Conservation (phyloP, 768 basidiomycete species). For the Lepiota brunneoincarnata region DNA sequence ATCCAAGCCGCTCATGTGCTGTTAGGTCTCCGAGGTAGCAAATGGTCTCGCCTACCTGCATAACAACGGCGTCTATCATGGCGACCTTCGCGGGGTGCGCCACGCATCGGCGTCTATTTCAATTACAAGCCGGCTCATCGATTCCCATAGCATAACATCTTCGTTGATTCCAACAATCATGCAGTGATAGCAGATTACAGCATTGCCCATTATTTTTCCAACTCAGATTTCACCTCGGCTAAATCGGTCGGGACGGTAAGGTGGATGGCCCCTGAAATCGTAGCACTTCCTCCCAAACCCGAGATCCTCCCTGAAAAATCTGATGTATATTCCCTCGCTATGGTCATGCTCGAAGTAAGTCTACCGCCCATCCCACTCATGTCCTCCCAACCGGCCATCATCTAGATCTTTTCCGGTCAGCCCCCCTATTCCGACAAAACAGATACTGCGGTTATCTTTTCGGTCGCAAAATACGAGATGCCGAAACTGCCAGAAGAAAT, state of each 20-base stretch:
- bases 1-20: not conserved
- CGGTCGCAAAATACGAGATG: not conserved
- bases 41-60: slow-evolving; percentile 24
- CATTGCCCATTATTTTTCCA: slow-evolving; percentile 21
- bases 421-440: not conserved
- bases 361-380: not conserved
- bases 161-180: slow-evolving; percentile 20
- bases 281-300: slow-evolving; percentile 18
- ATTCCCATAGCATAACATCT: slow-evolving; percentile 23
- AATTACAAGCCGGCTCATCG: not conserved
- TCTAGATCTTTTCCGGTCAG: not conserved
- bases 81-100: slow-evolving; percentile 24
- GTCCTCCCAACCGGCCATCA: no score
- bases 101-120: not conserved
- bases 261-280: slow-evolving; percentile 32
- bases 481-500: slow-evolving; percentile 1
- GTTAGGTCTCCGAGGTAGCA: slow-evolving; percentile 12
- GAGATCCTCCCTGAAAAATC: slow-evolving; percentile 13
- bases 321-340: slow-evolving; percentile 26
- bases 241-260: slow-evolving; percentile 22
- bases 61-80: slow-evolving; percentile 20
- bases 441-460: slow-evolving; percentile 3
- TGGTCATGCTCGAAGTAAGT: slow-evolving; percentile 27
- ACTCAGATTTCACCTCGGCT: slow-evolving; percentile 20
- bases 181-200: slow-evolving; percentile 27